These are phyloP conservation scores for Heliamphora pulchella DNA, from an alignment of 179 eudicot genomes.

Conservation along the genomic window DNA sequence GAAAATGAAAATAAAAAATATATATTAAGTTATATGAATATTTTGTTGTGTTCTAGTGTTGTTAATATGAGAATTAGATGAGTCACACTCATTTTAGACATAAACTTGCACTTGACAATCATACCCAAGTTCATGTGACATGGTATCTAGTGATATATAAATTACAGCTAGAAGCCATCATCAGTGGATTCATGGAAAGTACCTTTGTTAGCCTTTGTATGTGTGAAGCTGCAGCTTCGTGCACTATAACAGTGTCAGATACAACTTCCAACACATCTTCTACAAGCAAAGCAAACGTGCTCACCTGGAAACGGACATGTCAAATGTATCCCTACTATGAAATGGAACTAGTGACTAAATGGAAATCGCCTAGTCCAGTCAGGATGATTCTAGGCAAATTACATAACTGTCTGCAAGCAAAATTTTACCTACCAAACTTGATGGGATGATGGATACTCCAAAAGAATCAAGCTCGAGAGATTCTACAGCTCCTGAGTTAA, in stretches of 20 bases:
- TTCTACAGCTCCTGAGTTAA: slow-evolving; percentile 59
- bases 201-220: slow-evolving; percentile 73
- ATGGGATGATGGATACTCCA: slow-evolving; percentile 62
- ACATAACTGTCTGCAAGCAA: not conserved
- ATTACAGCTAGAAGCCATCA: not conserved
- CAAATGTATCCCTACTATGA: not conserved
- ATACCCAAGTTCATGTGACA: too few relatives aligned
- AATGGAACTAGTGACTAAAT: not conserved
- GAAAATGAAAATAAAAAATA: too few relatives aligned
- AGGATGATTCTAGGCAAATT: not conserved
- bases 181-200: not conserved
- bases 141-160: not conserved
- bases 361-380: not conserved
- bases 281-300: slow-evolving; percentile 54
- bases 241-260: slow-evolving; percentile 53
- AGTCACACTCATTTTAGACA: too few relatives aligned
- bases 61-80: too few relatives aligned
- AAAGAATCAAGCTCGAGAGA: slow-evolving; percentile 73
- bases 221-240: slow-evolving; percentile 57
- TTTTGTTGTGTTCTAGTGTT: too few relatives aligned
- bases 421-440: slow-evolving; percentile 50
- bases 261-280: slow-evolving; percentile 61
- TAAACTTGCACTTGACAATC: too few relatives aligned
- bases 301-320: slow-evolving; percentile 39
- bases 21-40: too few relatives aligned